Base-by-base conservation (phyloP, 768 basidiomycete species). In the Lactarius hatsudake region DNA sequence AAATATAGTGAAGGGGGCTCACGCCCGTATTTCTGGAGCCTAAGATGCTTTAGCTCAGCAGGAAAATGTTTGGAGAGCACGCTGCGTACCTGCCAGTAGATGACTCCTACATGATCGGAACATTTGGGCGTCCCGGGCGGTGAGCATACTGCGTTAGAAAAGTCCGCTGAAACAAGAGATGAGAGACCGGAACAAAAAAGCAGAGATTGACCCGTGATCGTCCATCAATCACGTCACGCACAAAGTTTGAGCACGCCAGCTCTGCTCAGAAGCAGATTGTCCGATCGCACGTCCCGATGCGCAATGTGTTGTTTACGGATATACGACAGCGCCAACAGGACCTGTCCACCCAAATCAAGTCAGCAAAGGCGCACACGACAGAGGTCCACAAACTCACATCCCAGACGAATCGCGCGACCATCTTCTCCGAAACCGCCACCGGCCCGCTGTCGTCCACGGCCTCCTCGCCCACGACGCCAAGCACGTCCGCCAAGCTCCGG, bases 251-350 rank as follows among this genome's bases (percentile, higher is more conserved):
- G 79, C 9, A 90, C 75, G 1, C 92, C 92, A 10, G 82, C 76
- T 54, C 78, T 80, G 62, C 90, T 91, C 63, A 94, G 78, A 48
- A 94, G 78, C 62, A 94, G 69, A 74, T 94, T 94, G 74, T 94
- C 93, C 13, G 91, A 91, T 28, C 93, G 86, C 57, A 94, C 81
- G 75, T 94, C 93, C 36, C 93, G 84, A 76, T 94, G 93, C 2
- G 89, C 91, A 54, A 94, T 89, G 34, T 82, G 79, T 60, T 86
- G 82, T 43, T 77, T 77, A 69, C 87, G 85, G 60, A 94, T 78
- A 72, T 86, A 91, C 45, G 84, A 83, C 23, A 94, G 76, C 7
- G 87, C 93, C 40, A 79, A 74, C 18, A 94, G 77, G 36, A 87
- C 80, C 91, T 93, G 26, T 42, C n/a, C 45, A 59, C 34, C 45